Base-by-base conservation (phyloP, 73 alveolate species). In the Effrenium voratum region DNA sequence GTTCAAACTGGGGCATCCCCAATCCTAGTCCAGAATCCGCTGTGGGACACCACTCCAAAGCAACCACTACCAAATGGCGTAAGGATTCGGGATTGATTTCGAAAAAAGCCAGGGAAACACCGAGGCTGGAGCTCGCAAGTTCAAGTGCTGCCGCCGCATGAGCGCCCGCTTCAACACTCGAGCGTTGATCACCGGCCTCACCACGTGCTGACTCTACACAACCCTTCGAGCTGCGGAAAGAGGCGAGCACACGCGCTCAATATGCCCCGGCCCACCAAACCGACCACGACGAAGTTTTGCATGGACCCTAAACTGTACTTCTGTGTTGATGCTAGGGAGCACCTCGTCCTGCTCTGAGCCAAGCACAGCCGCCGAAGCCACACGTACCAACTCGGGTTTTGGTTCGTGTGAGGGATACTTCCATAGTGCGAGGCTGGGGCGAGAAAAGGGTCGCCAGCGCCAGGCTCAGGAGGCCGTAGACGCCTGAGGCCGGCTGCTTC, bases 131-230 rank as follows among this genome's bases (percentile, higher is more conserved):
- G 75, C 96, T 24, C 96, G 68, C 57, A 88, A 73, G 86, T 70
- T 88, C 86, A 88, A 38, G 52, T 88, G 96, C 8, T 45, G 96
- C 47, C 96, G 46, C 10, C 96, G 96, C 86, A 88, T 88, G 96
- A 88, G 44, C 34, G 96, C 96, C 28, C 96, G 76, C 96, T 88
- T 88, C 86, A 88, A 50, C 63, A 88, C 96, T 49, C 96, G 47
- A 43, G 68, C 4, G 41, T 88, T 88, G 76, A 46, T 79, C 32
- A 40, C 73, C 24, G 96, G 96, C 96, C 96, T 88, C 57, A 41
- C 19, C 52, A 36, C 38, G 68, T 55, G 68, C 81, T 19, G 36
- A 19, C 10, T n/a, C n/a, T n/a, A n/a, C n/a, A n/a, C n/a, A n/a
- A n/a, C n/a, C n/a, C n/a, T n/a, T n/a, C n/a, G n/a, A n/a, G n/a